A percentile compares a stretch with the other conserved stretches of the same genome.
These are phyloP conservation scores for Globisporangium iwayamae DNA, from an alignment of 352 stramenopile species.

Conservation along the genomic window DNA sequence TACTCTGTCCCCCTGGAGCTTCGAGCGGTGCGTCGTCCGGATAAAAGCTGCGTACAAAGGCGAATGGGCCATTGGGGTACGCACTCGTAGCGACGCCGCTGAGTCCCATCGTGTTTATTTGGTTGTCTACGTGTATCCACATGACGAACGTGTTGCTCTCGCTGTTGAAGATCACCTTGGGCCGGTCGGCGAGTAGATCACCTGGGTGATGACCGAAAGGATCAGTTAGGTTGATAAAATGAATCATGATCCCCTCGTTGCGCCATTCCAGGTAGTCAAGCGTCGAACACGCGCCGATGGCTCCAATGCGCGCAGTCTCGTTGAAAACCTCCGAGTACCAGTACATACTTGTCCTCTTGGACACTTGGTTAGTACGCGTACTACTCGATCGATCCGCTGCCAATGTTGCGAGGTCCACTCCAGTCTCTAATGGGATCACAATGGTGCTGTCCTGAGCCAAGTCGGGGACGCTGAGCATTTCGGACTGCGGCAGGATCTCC, in stretches of 20 bases:
- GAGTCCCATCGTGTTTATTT: conserved; percentile 82
- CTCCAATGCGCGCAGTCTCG: conserved; percentile 38
- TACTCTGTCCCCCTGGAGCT: conserved; percentile 59
- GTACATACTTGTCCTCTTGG: conserved; percentile 35
- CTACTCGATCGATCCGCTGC: conserved; percentile 14
- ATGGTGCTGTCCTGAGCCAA: conserved; percentile 53
- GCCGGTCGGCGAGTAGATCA: conserved; percentile 69
- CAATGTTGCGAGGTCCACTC: conserved; percentile 33
- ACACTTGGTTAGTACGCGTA: conserved; percentile 9
- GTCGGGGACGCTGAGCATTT: conserved; percentile 47
- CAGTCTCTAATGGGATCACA: conserved; percentile 51
- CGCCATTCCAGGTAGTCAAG: conserved; percentile 90
- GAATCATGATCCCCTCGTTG: conserved; percentile 94
- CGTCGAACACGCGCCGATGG: conserved; percentile 92
- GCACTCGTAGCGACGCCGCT: conserved; percentile 85
- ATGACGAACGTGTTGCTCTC: conserved; percentile 90
- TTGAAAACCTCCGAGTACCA: conserved; percentile 79
- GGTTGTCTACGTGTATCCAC: conserved; percentile 95
- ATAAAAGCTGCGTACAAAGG: conserved; percentile 90
- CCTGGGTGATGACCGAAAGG: conserved; percentile 48
- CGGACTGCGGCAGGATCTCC: conserved; percentile 48
- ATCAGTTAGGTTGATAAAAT: conserved; percentile 93
- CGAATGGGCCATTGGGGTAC: conserved; percentile 92
- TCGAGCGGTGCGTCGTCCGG: conserved; percentile 81
- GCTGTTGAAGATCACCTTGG: conserved; percentile 92